These are phyloP conservation scores for Haplosporangium sp. DNA, from an alignment of 371 early-diverging fungal genomes.

Conservation along the genomic window DNA sequence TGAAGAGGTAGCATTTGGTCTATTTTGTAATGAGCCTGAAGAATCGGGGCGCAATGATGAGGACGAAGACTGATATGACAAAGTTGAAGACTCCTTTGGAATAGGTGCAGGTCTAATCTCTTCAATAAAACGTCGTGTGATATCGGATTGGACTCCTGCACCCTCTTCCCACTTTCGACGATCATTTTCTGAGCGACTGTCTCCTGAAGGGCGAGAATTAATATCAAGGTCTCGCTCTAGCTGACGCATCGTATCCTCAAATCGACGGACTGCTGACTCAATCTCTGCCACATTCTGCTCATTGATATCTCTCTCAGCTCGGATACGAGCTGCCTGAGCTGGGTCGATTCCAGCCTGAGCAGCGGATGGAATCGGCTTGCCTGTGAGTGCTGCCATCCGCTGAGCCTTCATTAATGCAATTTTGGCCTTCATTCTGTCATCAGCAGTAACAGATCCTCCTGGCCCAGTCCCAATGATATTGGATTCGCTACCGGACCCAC, in stretches of 20 bases:
- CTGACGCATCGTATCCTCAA: constrained; percentile 55
- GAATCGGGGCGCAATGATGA: constrained; percentile 6
- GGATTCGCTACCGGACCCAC: constrained; percentile 17
- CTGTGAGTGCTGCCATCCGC: constrained; percentile 72
- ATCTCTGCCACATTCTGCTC: constrained; percentile 58
- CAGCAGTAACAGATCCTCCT: constrained; percentile 67
- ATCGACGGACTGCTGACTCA: constrained; percentile 58
- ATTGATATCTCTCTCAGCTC: constrained; percentile 61
- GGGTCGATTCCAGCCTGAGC: constrained; percentile 57
- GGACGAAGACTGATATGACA: constrained; percentile 21
- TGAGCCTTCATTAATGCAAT: constrained; percentile 64
- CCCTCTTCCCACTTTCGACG: constrained; percentile 61
- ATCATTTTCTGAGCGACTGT: constrained; percentile 37
- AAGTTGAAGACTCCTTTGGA: neutral
- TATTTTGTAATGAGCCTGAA: neutral
- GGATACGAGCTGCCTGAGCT: constrained; percentile 62
- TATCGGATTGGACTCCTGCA: constrained; percentile 56
- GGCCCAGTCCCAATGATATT: constrained; percentile 72
- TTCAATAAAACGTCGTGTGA: constrained; percentile 53
- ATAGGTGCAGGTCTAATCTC: constrained; percentile 32
- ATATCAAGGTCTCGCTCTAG: constrained; percentile 55
- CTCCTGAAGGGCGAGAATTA: constrained; percentile 37
- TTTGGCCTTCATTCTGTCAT: constrained; percentile 67
- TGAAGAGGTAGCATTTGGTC: constrained; percentile 4
- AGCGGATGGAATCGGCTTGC: constrained; percentile 57